Base-by-base conservation (phyloP, 768 basidiomycete species). In the Russula sp. region DNA sequence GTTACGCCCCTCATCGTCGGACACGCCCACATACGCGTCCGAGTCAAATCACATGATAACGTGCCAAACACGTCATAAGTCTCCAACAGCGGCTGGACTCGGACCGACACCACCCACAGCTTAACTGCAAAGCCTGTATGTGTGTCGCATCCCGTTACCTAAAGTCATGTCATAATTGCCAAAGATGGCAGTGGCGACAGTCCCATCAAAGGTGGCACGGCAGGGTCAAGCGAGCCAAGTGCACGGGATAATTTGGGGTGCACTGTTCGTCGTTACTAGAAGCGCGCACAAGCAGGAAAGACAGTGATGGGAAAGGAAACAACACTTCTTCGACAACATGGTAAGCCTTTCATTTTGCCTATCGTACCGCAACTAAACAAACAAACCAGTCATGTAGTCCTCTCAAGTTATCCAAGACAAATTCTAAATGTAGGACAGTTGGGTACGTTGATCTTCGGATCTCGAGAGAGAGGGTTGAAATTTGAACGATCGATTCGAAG, bases 311-410 rank as follows among this genome's bases (percentile, higher is more conserved):
- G n/a, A 60, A 52, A 59, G 2, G 50, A 45, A 60, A 18, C 1
- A 48, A 22, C 45, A 42, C 62, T 63, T 53, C 62, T 58, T 62
- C 13, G 16, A 62, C 37, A 57, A 34, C 32, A n/a, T 45, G 6
- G 57, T 58, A 44, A 61, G 54, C 27, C 18, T 20, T 31, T 63
- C 37, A 34, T 58, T 53, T 53, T 35, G 3, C 8, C 34, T 20
- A 48, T 52, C 16, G 7, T 32, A 62, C 35, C 14, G 20, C 45
- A 8, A 35, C 10, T 44, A 20, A 35, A 22, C 16, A 59, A 59
- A 48, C 14, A 18, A 55, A 42, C 34, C 31, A 53, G 39, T 59
- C 52, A 35, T 44, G 16, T 44, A 18, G 50, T 48, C 8, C 16
- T 48, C 16, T 37, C 44, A 57, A 27, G 10, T 13, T 35, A 20